Conservation (phyloP, 2,329 filamentous ascomycete genomes). For the Aspergillus costaricaensis region DNA sequence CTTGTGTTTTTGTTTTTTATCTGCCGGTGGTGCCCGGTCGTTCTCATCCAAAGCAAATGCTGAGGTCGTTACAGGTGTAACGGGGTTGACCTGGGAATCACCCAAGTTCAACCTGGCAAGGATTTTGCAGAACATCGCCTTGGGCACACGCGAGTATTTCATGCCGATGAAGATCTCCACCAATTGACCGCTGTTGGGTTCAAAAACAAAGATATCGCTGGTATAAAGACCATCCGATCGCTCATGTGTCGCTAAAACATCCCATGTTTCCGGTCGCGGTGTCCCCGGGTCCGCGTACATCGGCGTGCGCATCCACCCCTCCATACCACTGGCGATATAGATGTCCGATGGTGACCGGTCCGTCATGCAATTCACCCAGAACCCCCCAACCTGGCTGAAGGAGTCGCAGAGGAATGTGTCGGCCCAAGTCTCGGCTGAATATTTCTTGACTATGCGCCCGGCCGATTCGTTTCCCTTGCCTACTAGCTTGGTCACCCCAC, state of each 20-base stretch:
- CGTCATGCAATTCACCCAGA: constrained; percentile 43
- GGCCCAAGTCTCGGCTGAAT: constrained; percentile 25
- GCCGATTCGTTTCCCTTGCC: constrained; percentile 26
- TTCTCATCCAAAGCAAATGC: background rate
- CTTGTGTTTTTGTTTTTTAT: background rate
- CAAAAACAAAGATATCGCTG: constrained; percentile 40
- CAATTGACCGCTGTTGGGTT: constrained; percentile 26
- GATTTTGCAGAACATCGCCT: constrained; percentile 18
- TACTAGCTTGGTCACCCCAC: constrained; percentile 23
- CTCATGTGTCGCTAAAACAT: constrained; percentile 33
- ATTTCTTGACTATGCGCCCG: constrained; percentile 23
- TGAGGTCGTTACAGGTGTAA: background rate
- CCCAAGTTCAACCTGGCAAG: background rate
- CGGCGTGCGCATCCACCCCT: constrained; percentile 33
- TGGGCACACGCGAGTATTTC: constrained; percentile 28
- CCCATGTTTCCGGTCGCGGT: constrained; percentile 22
- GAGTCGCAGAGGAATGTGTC: constrained; percentile 31
- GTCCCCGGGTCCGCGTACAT: constrained; percentile 10
- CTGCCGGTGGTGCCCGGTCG: background rate
- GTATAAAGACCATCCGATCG: constrained; percentile 23
- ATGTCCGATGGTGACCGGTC: constrained; percentile 27
- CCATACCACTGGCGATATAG: constrained; percentile 35
- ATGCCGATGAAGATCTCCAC: constrained; percentile 37
- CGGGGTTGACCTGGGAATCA: background rate
- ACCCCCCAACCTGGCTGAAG: constrained; percentile 40